Conservation (phyloP, 2,329 filamentous ascomycete species). For the Berkeleyomyces rouxiae region DNA sequence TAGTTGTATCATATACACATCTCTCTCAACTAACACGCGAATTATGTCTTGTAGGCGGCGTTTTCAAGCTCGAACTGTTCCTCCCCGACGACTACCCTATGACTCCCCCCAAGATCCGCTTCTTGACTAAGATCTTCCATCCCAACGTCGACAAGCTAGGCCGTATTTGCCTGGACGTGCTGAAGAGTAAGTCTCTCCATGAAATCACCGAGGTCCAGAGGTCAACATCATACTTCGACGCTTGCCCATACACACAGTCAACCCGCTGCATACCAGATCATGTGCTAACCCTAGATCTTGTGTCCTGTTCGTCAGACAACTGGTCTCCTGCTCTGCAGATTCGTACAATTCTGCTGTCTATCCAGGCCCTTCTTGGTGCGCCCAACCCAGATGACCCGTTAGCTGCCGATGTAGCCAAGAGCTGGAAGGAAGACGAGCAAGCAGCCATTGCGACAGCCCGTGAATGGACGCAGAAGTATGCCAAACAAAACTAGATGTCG, state of each 20-base stretch:
- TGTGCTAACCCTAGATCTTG: constrained; percentile 8
- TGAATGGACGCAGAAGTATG: constrained; percentile 82
- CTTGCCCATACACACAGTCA: neutral
- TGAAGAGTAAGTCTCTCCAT: constrained; percentile 59
- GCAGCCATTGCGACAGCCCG: constrained; percentile 82
- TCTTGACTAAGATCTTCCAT: constrained; percentile 98
- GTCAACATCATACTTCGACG: neutral
- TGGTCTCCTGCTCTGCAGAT: constrained; percentile 98
- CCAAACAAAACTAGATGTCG: constrained; percentile 21
- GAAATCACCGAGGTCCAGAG: neutral
- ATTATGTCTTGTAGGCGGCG: constrained; percentile 36
- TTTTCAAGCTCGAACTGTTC: constrained; percentile 95
- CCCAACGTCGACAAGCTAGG: constrained; percentile 97
- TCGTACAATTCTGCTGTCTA: constrained; percentile 93
- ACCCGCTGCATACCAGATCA: no score
- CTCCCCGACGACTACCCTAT: constrained; percentile 98
- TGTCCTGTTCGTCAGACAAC: constrained; percentile 49
- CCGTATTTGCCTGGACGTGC: constrained; percentile 87
- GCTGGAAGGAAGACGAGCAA: constrained; percentile 92
- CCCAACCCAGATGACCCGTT: constrained; percentile 98
- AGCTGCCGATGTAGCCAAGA: constrained; percentile 91
- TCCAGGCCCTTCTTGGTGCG: constrained; percentile 87
- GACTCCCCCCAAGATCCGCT: constrained; percentile 96
- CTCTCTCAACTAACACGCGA: neutral
- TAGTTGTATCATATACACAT: neutral